Conservation (phyloP, 768 basidiomycete genomes). For the Termitomyces sp. region DNA sequence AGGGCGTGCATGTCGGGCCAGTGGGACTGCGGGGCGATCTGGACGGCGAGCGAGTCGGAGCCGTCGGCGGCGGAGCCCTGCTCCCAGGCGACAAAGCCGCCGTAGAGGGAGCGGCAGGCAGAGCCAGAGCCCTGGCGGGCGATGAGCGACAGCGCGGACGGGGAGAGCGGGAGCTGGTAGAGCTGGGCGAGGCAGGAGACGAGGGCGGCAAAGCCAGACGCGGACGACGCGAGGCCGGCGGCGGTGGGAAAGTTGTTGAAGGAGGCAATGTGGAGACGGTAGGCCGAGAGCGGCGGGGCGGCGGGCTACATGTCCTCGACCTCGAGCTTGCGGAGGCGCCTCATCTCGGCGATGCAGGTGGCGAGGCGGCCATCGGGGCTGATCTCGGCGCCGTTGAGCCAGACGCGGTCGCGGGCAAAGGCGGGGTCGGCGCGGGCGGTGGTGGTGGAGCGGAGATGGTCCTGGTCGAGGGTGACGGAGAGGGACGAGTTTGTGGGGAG, state of each 20-base stretch:
- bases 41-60: conserved; percentile 79
- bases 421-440: conserved; percentile 79
- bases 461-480: conserved; percentile 96
- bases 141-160: conserved; percentile 85
- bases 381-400: conserved; percentile 94
- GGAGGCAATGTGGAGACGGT: conserved; percentile 82
- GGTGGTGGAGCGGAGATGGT: conserved; percentile 91
- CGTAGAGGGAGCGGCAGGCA: conserved; percentile 95
- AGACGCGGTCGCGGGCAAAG: conserved; percentile 75
- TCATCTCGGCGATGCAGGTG: conserved; percentile 87
- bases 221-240: conserved; percentile 95
- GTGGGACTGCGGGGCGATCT: conserved; percentile 79
- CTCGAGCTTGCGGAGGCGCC: conserved; percentile 58
- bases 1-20: conserved; percentile 97
- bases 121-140: conserved; percentile 97
- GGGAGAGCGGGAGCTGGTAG: conserved; percentile 72
- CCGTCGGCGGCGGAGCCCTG: conserved; percentile 65
- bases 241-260: conserved; percentile 99
- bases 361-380: conserved; percentile 71
- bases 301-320: conserved; percentile 67
- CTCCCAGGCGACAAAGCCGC: conserved; percentile 97
- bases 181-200: conserved; percentile 84
- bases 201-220: conserved; percentile 95
- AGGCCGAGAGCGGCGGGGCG: conserved; percentile 69
- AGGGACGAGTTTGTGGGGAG: conserved; percentile 97